These are phyloP conservation scores for Cercophora newfieldiana DNA, from an alignment of 495 filamentous ascomycete species.

Conservation along the genomic window DNA sequence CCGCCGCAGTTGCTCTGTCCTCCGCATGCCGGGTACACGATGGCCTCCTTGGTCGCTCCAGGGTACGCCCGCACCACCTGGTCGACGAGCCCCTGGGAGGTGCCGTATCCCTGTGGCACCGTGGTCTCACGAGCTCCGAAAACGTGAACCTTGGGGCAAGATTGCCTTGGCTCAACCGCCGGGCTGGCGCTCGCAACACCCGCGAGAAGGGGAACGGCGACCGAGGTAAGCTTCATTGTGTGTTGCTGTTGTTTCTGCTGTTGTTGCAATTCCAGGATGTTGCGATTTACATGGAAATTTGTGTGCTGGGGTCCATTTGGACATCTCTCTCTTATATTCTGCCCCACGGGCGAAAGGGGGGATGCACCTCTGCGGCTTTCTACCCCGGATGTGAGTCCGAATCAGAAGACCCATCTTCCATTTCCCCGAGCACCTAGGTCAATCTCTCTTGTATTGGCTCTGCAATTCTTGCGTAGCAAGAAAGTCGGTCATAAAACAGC, in stretches of 20 bases:
- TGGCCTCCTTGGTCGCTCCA: constrained; percentile 57
- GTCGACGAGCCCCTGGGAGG: constrained; percentile 55
- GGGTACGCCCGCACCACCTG: constrained; percentile 51
- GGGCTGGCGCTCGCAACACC: constrained; percentile 25
- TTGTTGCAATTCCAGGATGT: no score
- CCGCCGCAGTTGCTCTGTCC: constrained; percentile 50
- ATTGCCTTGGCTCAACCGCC: constrained; percentile 32
- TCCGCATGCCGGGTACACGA: constrained; percentile 52
- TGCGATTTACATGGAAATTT: neutral
- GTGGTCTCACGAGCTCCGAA: constrained; percentile 68
- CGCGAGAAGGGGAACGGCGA: constrained; percentile 28
- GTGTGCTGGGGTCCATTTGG: neutral
- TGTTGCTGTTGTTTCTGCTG: no score
- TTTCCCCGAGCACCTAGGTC: neutral
- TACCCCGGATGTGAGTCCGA: neutral
- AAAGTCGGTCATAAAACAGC: neutral
- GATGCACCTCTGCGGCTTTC: no score
- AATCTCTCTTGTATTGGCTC: neutral
- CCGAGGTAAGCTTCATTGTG: constrained; percentile 29
- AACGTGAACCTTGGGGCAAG: constrained; percentile 56
- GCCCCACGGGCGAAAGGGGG: no score
- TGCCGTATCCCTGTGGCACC: constrained; percentile 55
- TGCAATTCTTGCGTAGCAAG: neutral
- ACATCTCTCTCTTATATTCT: neutral
- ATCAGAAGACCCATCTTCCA: neutral